Evolutionary conservation across 2,329 filamentous ascomycete species (phyloP), one percentile per base, ranked within the genome.

Genomic region (Fusarium dimerum): DNA sequence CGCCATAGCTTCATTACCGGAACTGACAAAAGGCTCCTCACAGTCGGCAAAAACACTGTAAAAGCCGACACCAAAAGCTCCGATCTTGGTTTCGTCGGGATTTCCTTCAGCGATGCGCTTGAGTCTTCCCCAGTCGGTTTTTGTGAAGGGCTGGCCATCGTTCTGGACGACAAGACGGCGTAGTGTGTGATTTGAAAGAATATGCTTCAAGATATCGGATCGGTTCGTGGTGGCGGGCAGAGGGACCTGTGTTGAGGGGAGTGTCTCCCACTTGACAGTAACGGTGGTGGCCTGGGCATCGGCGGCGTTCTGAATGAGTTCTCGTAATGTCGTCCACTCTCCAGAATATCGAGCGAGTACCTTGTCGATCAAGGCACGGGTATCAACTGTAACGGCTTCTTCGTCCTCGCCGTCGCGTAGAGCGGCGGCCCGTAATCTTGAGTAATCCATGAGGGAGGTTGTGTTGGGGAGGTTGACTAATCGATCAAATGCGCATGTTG

Each of bases 91-190:
- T 75, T 99, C 94, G 71, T 99, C 94, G 0, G 94, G 94, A 67
- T 99, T 99, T 43, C 94, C 95, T 71, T 99, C 94, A n/a, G 94
- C 95, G 57, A 99, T 99, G 55, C 93, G 86, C 78, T 97, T 97
- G 59, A 99, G 71, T 48, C 94, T 84, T 43, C 86, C 86, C 94
- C 94, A 99, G 72, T 99, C 94, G 16, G 92, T 95, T 64, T 88
- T 83, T 47, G 85, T 88, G 67, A 99, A 99, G 0, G 90, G 82
- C 59, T 90, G 83, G 36, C 94, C 94, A 73, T 99, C 88, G 66
- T 99, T 99, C 56, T 91, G 89, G 7, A 97, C 92, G 10, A 97
- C 79, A n/a, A 97, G 78, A 40, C 92, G 86, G 57, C 87, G 87
- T 50, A 97, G 75, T 1, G 92, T 97, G 68, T 96, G 91, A 69